Evolutionary conservation across 1,139 yeast genomes (phyloP), one percentile per base, ranked within the genome.

Genomic region (Yamadazyma spencermartinsiae): DNA sequence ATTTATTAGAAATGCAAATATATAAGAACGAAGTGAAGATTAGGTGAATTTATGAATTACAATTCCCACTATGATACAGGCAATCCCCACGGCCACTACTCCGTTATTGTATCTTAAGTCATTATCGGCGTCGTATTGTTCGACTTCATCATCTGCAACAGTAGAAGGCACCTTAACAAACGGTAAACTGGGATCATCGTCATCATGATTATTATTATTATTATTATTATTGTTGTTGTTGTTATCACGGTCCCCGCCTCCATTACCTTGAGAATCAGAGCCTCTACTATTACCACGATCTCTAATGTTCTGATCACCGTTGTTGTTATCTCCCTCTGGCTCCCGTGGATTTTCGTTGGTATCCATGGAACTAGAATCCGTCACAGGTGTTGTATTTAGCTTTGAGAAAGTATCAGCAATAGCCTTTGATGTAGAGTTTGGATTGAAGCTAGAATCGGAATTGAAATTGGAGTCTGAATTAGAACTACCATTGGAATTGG

Each of bases 51-150:
- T 43, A 36, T 40, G 46, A 27, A 39, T 28, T 6, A 43, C 31
- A 15, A 40, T 38, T 12, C 44, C 44, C 18, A 43, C 15, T 14
- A 43, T 29, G 13, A 43, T 20, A 12, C 34, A 36, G 6, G 34
- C 23, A 18, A 43, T 17, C 16, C 43, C 46, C n/a, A 43, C 18
- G 8, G 33, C 23, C 14, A 43, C 31, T 9, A 40, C 39, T 19
- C 31, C 41, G 17, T 33, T 38, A 20, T 36, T 30, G 24, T 43
- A 43, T 29, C 44, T 33, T 14, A 43, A 30, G 25, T 43, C 46
- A 17, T 36, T 36, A 26, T 41, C 46, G 24, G 40, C 31, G 23
- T 42, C 46, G 25, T 31, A 20, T 30, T 33, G 19, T 8, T 32
- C 33, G 9, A 28, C 16, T 7, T 28, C 33, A 9, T 13, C 24